Base-by-base conservation (phyloP, 768 basidiomycete genomes). In the Rhodotorula paludigena region DNA sequence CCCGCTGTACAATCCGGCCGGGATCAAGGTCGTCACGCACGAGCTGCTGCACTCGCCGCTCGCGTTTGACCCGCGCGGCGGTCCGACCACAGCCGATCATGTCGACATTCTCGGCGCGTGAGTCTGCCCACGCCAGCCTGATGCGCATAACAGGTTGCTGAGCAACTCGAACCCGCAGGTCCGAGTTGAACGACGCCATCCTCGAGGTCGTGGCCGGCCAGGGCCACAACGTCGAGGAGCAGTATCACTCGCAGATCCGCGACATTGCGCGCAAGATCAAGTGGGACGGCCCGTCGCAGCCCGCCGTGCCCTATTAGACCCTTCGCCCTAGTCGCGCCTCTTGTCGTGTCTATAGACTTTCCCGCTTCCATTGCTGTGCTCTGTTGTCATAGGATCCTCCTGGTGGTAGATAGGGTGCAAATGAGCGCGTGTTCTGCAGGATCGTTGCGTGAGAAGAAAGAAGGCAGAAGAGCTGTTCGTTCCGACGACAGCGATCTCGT, bases 181-280 rank as follows among this genome's bases (percentile, higher is more conserved):
- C 61, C 0, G 83, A 84, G 20, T 76, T 97, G 65, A 98, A 94
- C 77, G 89, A 92, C 77, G 85, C 96, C n/a, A 84, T 98, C 63
- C 78, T 96, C 38, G 87, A 90, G 78, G 87, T 96, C 12, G 93
- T 88, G 38, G 87, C 91, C 10, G 94, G 94, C 0, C 84, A 82
- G 21, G 89, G 86, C 5, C 78, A 89, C 65, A 86, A 90, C 74
- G 80, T 92, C 63, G 66, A 68, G 79, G 30, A 72, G 83, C 67
- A 67, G 56, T 85, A 85, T 71, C 87, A 89, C 55, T 92, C 89
- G 3, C 80, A 85, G 63, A 93, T 98, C 68, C 81, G 83, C 64
- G 84, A 88, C 72, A 93, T 92, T 74, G 83, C 86, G 18, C 78
- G 79, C 65, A 84, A 81, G 77, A 87, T 94, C 75, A 79, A 83